Evolutionary conservation across 306 rosid genomes (phyloP).

Genomic region (Abrus precatorius): DNA sequence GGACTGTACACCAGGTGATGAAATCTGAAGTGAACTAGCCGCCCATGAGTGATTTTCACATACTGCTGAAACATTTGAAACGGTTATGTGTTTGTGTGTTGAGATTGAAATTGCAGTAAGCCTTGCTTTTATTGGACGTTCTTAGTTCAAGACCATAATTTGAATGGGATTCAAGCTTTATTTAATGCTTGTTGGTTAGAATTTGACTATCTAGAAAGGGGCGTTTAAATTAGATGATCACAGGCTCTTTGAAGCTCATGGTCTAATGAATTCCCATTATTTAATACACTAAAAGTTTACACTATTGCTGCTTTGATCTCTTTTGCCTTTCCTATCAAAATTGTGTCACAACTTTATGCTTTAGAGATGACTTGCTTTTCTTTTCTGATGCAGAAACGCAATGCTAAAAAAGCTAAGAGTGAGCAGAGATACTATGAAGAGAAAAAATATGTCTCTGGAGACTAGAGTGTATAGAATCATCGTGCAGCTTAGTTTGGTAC

Average conservation of each 20-base stretch:
- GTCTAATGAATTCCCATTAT: neutral
- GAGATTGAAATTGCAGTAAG: neutral
- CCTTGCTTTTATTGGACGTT: neutral
- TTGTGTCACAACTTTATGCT: conserved; percentile 6
- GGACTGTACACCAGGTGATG: neutral
- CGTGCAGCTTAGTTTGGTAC: conserved; percentile 37
- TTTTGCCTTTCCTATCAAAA: conserved; percentile 22
- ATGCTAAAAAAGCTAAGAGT: conserved; percentile 79
- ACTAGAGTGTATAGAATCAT: conserved; percentile 56
- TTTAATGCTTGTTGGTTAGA: neutral
- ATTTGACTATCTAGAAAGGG: neutral
- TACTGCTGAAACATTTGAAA: conserved; percentile 20
- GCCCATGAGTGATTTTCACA: neutral
- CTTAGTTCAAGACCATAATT: neutral
- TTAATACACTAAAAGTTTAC: conserved; percentile 7
- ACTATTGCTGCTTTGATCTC: neutral
- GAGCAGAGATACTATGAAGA: conserved; percentile 91
- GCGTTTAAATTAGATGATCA: neutral
- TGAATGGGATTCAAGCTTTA: neutral
- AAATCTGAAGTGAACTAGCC: neutral
- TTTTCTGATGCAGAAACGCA: conserved; percentile 78
- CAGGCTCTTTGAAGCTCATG: neutral
- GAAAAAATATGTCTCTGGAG: conserved; percentile 82
- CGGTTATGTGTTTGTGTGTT: neutral
- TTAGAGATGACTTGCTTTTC: neutral